Percentiles rank a stretch among this genome's conserved stretches.
These are phyloP conservation scores for Henckelia pumila DNA, from an alignment of 257 asterid species.

Conservation along the genomic window DNA sequence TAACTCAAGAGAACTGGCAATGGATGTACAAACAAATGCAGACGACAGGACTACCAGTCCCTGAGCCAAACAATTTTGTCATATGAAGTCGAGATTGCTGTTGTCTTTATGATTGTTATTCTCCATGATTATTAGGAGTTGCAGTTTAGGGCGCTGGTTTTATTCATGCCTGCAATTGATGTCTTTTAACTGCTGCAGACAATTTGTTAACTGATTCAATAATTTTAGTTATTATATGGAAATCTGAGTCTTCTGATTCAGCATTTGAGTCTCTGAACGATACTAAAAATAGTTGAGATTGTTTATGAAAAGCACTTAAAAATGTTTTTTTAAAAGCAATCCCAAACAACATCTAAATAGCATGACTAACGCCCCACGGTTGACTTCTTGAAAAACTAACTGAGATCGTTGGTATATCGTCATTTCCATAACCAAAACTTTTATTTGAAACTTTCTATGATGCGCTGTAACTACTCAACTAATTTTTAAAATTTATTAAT, in stretches of 20 bases:
- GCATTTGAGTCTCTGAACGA: constrained; percentile 5
- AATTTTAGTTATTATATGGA: not conserved
- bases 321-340: too few relatives aligned
- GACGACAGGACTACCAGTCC: constrained; percentile 50
- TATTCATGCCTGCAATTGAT: constrained; percentile 33
- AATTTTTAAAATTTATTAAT: too few relatives aligned
- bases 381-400: too few relatives aligned
- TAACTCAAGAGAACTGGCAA: constrained; percentile 80
- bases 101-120: too few relatives aligned
- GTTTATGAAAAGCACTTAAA: too few relatives aligned
- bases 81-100: constrained; percentile 10
- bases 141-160: constrained; percentile 30
- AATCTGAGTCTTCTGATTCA: constrained; percentile 12
- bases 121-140: constrained; percentile 9
- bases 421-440: too few relatives aligned
- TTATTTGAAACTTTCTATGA: too few relatives aligned
- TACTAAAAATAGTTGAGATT: too few relatives aligned
- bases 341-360: too few relatives aligned
- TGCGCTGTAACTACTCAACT: too few relatives aligned
- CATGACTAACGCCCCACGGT: too few relatives aligned
- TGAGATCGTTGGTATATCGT: too few relatives aligned
- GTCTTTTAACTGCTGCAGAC: constrained; percentile 31
- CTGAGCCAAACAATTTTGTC: constrained; percentile 29
- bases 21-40: constrained; percentile 95
- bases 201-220: constrained; percentile 22